Evolutionary conservation across 2,329 filamentous ascomycete genomes (phyloP).

Genomic region (Colletotrichum trifolii): DNA sequence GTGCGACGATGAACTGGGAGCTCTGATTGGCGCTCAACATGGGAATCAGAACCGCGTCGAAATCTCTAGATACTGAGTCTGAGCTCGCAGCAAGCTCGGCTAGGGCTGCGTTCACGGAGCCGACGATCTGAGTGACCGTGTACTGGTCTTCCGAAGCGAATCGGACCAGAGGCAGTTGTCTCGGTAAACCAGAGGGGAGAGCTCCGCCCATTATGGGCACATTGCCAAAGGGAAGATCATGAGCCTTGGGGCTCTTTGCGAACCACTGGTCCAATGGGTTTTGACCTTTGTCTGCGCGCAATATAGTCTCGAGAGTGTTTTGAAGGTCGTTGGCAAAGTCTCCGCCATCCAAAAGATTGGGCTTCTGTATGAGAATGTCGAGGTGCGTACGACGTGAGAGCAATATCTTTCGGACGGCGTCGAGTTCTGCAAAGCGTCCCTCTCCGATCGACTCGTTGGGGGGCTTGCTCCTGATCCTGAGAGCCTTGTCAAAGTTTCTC

Average conservation of each 20-base stretch:
- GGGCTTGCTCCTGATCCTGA: background rate
- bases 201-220: background rate
- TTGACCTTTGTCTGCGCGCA: background rate
- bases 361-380: background rate
- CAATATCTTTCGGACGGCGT: no score
- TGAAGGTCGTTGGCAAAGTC: background rate
- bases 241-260: background rate
- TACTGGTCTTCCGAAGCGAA: background rate
- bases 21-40: background rate
- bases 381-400: no score
- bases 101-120: background rate
- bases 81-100: background rate
- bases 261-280: background rate
- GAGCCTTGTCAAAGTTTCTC: background rate
- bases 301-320: background rate
- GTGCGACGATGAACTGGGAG: constrained; percentile 1
- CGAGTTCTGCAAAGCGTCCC: no score
- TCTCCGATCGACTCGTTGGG: no score
- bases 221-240: background rate
- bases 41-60: background rate
- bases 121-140: constrained; percentile 2
- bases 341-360: background rate
- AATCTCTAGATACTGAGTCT: background rate
- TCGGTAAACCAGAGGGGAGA: background rate
- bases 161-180: background rate